A percentile compares a stretch with the other conserved stretches of the same genome.
Evolutionary conservation across 352 stramenopile species (phyloP).

Genomic region (Globisporangium yorkense): DNA sequence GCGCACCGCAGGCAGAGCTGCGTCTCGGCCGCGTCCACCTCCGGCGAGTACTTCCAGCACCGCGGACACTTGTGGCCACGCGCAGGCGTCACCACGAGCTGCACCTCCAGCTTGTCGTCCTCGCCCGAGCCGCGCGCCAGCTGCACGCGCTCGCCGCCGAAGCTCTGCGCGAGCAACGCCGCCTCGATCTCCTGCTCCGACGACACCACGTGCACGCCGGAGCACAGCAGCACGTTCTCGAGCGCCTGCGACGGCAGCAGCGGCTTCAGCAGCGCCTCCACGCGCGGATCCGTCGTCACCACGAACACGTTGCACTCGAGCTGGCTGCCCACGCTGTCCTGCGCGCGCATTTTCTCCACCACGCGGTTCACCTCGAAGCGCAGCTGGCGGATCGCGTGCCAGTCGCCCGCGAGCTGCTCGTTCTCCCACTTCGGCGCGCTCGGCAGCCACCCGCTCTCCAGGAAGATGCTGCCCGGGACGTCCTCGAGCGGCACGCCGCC

Average conservation of each 20-base stretch:
- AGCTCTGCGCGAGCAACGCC: constrained; percentile 16
- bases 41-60: constrained; percentile 80
- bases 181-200: constrained; percentile 29
- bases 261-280: constrained; percentile 49
- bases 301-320: constrained; percentile 72
- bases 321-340: constrained; percentile 52
- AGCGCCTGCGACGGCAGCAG: constrained; percentile 62
- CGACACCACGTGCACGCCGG: constrained; percentile 35
- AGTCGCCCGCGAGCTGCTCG: constrained; percentile 60
- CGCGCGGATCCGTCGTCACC: constrained; percentile 21
- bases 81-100: constrained; percentile 52
- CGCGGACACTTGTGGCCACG: constrained; percentile 82
- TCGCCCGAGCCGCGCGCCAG: constrained; percentile 19
- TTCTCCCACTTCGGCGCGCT: constrained; percentile 46
- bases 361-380: constrained; percentile 78
- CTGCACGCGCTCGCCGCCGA: constrained; percentile 22
- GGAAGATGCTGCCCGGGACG: constrained; percentile 68
- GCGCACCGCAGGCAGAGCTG: constrained; percentile 53
- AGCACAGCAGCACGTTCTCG: constrained; percentile 72
- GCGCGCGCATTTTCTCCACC: constrained; percentile 63
- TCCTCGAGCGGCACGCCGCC: constrained; percentile 33
- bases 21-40: constrained; percentile 49
- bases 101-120: constrained; percentile 38
- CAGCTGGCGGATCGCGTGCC: constrained; percentile 85
- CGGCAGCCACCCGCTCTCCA: constrained; percentile 57